phyloP scores from a whole-genome alignment of 1,284 basidiomycete genomes.

The Crucibulum cyathiforme region DNA sequence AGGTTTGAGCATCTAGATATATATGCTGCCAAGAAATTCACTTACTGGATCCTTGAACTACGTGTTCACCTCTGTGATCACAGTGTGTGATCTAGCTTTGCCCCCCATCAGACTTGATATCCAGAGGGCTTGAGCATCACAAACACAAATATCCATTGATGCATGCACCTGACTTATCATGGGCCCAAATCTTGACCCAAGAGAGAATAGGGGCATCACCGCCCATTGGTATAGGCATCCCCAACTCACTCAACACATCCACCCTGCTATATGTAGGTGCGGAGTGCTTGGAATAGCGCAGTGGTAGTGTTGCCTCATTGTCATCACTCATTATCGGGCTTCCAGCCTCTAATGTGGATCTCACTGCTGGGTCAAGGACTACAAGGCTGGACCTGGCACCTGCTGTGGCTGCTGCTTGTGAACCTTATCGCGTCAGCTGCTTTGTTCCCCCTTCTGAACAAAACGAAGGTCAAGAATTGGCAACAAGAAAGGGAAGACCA shows the following conservation, averaged over 20 bases:
- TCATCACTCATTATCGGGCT: too few relatives aligned
- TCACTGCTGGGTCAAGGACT: slow-evolving; percentile 44
- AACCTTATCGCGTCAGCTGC: slow-evolving; percentile 37
- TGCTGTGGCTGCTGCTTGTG: slow-evolving; percentile 18
- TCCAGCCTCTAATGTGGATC: too few relatives aligned
- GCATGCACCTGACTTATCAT: slow-evolving; percentile 87
- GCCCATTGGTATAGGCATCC: too few relatives aligned
- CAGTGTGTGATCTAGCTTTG: slow-evolving; percentile 77
- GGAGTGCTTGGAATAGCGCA: too few relatives aligned
- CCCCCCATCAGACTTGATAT: slow-evolving; percentile 97
- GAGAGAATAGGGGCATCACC: too few relatives aligned
- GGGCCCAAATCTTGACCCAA: slow-evolving; percentile 93
- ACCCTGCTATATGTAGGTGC: too few relatives aligned
- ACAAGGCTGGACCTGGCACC: slow-evolving; percentile 7
- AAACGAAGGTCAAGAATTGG: not conserved
- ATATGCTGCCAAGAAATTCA: not conserved
- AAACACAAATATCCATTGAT: not conserved
- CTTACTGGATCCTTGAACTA: slow-evolving; percentile 97
- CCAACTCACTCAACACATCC: too few relatives aligned
- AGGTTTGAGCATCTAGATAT: not conserved
- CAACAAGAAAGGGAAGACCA: slow-evolving; percentile 29
- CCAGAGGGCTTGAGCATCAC: slow-evolving; percentile 39
- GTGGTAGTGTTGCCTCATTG: too few relatives aligned
- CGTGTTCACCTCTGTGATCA: slow-evolving; percentile 98
- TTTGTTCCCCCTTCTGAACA: slow-evolving; percentile 40